Evolutionary conservation across 345 rosid genomes (phyloP).

Genomic region (Hibiscus mutabilis): DNA sequence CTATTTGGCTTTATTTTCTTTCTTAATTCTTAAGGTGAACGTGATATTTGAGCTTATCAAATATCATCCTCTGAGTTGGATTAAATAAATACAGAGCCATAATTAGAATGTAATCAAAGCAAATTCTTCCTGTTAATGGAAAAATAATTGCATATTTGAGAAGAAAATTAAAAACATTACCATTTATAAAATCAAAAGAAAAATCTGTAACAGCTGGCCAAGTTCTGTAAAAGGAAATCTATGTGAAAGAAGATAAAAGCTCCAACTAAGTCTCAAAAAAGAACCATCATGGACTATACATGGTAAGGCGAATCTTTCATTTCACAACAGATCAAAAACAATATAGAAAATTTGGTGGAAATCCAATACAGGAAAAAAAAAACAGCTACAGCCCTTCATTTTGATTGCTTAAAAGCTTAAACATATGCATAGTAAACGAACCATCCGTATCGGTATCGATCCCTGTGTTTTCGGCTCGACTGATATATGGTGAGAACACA

Average conservation of each 20-base stretch:
- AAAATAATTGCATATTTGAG: background rate
- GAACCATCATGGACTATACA: background rate
- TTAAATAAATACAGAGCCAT: background rate
- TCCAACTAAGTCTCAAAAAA: background rate
- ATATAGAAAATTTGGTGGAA: constrained; percentile 3
- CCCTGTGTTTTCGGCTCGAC: background rate
- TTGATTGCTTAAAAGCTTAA: background rate
- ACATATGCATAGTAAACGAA: background rate
- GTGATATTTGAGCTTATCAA: background rate
- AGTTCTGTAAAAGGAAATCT: background rate
- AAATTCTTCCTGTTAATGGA: background rate
- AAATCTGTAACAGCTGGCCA: background rate
- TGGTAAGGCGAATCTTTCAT: background rate
- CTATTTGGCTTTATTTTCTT: background rate
- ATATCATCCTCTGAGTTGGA: background rate
- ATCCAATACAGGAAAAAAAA: background rate
- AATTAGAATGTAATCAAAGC: background rate
- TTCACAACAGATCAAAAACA: background rate
- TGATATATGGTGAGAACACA: background rate
- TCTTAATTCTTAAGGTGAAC: background rate
- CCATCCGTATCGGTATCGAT: background rate
- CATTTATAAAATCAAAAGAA: background rate
- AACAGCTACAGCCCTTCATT: background rate
- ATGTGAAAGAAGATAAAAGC: background rate
- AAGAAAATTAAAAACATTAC: background rate